Evolutionary conservation across 2,329 filamentous ascomycete genomes (phyloP).

Genomic region (Knoxdaviesia proteae): DNA sequence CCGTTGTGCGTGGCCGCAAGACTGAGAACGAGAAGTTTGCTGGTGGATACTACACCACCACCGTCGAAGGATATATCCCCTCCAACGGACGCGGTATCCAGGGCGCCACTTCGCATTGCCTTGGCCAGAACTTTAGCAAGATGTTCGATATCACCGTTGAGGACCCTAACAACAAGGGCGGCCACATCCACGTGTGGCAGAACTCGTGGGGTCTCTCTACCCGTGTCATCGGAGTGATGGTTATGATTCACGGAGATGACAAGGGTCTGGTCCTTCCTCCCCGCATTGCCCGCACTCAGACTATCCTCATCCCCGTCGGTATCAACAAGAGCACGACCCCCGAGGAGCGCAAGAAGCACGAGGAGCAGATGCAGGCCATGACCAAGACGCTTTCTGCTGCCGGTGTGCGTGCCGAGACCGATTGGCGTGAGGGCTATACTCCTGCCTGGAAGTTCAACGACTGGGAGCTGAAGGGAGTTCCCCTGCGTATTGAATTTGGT

Average conservation of each 20-base stretch:
- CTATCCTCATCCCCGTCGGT: conserved; percentile 76
- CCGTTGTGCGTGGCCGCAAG: conserved; percentile 82
- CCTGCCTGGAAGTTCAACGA: conserved; percentile 98
- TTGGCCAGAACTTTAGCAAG: conserved; percentile 96
- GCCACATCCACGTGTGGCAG: conserved; percentile 81
- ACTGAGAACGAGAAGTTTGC: conserved; percentile 98
- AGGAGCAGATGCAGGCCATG: conserved; percentile 55
- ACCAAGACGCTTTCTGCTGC: conserved; percentile 46
- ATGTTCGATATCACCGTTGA: conserved; percentile 99
- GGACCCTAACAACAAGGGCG: conserved; percentile 64
- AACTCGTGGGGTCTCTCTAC: conserved; percentile 98
- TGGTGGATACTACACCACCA: conserved; percentile 89
- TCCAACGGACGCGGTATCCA: conserved; percentile 92
- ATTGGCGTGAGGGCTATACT: conserved; percentile 77
- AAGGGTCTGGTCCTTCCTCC: conserved; percentile 88
- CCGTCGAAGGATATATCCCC: conserved; percentile 90
- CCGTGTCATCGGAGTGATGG: conserved; percentile 94
- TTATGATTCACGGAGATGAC: conserved; percentile 94
- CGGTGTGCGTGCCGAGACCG: conserved; percentile 59
- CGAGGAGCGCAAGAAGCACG: conserved; percentile 58
- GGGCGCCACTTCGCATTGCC: conserved; percentile 79
- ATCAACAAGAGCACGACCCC: conserved; percentile 72
- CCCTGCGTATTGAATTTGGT: conserved; percentile 83
- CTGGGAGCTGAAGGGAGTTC: conserved; percentile 92
- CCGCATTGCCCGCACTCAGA: conserved; percentile 68